phyloP scores from a whole-genome alignment of 2,329 filamentous ascomycete genomes.

The Ceratocystis albifundus region DNA sequence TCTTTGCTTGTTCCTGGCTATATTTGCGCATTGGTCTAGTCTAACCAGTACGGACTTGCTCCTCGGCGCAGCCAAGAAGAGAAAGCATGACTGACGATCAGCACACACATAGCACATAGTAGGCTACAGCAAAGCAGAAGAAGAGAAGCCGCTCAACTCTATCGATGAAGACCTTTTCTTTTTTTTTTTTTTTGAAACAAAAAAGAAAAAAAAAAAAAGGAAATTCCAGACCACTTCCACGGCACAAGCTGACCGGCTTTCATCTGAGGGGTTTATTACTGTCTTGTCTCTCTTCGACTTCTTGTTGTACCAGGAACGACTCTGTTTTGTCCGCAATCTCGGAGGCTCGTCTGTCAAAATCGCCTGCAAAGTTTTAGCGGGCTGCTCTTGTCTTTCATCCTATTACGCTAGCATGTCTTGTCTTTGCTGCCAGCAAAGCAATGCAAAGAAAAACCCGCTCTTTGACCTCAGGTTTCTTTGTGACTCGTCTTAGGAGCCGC shows the following conservation, averaged over 20 bases:
- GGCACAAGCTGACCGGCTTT: no score
- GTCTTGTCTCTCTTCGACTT: no score
- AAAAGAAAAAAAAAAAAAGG: not conserved
- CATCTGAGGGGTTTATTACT: no score
- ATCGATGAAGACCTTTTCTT: not conserved
- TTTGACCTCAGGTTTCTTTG: not conserved
- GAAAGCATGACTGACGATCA: no score
- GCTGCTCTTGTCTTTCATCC: no score
- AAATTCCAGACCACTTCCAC: no score
- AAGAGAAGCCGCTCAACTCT: not conserved
- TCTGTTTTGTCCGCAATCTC: not conserved
- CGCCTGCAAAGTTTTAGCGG: not conserved
- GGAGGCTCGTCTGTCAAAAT: not conserved
- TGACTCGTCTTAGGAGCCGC: constrained; percentile 15
- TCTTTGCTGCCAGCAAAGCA: not conserved
- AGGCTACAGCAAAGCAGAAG: not conserved
- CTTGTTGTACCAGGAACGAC: not conserved
- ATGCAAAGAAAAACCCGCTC: not conserved
- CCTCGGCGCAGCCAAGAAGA: not conserved
- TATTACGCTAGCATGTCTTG: not conserved
- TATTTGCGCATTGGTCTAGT: not conserved
- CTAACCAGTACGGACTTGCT: not conserved
- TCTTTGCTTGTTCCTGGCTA: not conserved
- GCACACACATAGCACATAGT: no score
- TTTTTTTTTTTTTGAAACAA: no score